Percentiles rank a stretch among this genome's conserved stretches.
Evolutionary conservation across 257 asterid genomes (phyloP).

Genomic region (Solanum neorickii): DNA sequence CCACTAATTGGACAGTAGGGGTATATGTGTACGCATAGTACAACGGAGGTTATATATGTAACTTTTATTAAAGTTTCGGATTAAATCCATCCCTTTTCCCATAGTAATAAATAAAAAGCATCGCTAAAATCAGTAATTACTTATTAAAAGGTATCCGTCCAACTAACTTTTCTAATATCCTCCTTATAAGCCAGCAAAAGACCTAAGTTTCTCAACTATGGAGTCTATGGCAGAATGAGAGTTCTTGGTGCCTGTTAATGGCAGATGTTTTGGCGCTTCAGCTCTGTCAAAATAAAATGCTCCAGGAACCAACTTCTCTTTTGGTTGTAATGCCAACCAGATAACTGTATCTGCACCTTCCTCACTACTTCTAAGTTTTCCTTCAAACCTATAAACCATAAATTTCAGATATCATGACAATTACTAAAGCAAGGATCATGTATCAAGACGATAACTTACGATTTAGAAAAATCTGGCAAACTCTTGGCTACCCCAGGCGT

Average conservation of each 20-base stretch:
- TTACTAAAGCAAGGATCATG: not conserved
- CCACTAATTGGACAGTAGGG: too few species aligned
- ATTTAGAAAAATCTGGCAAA: slow-evolving; percentile 49
- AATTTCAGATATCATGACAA: not conserved
- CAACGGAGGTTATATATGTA: too few species aligned
- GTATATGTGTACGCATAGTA: too few species aligned
- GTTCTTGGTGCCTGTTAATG: slow-evolving; percentile 47
- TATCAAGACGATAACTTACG: slow-evolving; percentile 24
- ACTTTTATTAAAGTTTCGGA: too few species aligned
- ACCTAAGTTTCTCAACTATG: slow-evolving; percentile 30
- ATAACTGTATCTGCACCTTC: slow-evolving; percentile 84
- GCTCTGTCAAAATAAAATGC: slow-evolving; percentile 72
- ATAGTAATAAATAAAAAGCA: too few species aligned
- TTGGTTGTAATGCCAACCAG: slow-evolving; percentile 87
- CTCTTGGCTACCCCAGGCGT: slow-evolving; percentile 90
- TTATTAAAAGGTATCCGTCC: too few species aligned
- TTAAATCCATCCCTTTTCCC: too few species aligned
- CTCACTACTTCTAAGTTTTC: slow-evolving; percentile 69
- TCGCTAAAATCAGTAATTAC: too few species aligned
- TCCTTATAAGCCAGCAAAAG: slow-evolving; percentile 19
- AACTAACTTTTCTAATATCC: not conserved
- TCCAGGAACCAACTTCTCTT: slow-evolving; percentile 59
- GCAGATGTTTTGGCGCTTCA: slow-evolving; percentile 74
- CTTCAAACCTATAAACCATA: slow-evolving; percentile 40
- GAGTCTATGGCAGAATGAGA: slow-evolving; percentile 56